phyloP scores from a whole-genome alignment of 306 rosid genomes.

The Ceratonia siliqua region DNA sequence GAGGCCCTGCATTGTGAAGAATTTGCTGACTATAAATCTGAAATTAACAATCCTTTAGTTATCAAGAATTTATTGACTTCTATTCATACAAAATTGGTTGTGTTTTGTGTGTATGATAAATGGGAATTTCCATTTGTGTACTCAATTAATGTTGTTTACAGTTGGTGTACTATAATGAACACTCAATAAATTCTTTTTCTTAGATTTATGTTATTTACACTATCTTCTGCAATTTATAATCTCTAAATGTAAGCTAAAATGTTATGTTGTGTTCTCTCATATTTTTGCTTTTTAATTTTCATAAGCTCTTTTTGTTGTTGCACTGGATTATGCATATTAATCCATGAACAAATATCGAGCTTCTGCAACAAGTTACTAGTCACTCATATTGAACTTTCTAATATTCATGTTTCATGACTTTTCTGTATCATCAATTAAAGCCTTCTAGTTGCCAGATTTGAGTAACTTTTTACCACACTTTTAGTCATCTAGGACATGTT shows the following conservation, averaged over 20 bases:
- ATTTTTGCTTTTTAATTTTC: not conserved
- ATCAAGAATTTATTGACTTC: conserved; percentile 39
- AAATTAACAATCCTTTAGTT: conserved; percentile 38
- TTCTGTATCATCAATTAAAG: not conserved
- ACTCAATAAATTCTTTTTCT: not conserved
- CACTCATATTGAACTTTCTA: not conserved
- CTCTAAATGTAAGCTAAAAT: not conserved
- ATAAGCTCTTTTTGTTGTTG: not conserved
- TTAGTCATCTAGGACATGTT: not conserved
- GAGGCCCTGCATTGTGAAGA: conserved; percentile 43
- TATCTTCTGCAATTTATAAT: not conserved
- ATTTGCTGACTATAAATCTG: conserved; percentile 48
- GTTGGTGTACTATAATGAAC: conserved; percentile 10
- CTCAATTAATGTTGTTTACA: conserved; percentile 12
- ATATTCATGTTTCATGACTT: not conserved
- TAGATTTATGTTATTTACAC: not conserved
- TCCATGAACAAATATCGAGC: not conserved
- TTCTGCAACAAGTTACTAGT: not conserved
- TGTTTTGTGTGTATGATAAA: conserved; percentile 24
- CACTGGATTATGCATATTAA: not conserved
- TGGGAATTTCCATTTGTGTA: conserved; percentile 19
- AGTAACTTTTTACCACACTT: not conserved
- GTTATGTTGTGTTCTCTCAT: not conserved
- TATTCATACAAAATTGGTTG: conserved; percentile 27
- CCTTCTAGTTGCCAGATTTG: not conserved